phyloP scores from a whole-genome alignment of 2,329 filamentous ascomycete genomes.

The Trichophyton benhamiae region DNA sequence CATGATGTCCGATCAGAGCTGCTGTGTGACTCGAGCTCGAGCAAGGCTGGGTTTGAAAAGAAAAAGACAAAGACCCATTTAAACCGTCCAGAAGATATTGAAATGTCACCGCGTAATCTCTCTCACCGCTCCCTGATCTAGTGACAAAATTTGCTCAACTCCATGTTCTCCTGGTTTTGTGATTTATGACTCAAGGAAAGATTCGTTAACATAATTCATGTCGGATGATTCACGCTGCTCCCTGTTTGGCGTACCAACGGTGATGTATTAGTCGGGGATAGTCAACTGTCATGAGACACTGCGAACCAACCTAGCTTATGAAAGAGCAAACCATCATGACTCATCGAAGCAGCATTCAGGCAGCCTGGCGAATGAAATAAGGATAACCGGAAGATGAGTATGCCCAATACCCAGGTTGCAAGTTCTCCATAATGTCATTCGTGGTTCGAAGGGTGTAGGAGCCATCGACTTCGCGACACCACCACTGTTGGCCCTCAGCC shows the following conservation, averaged over 20 bases:
- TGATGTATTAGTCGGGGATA: not conserved
- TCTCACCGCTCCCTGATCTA: conserved; percentile 1
- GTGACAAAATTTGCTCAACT: not conserved
- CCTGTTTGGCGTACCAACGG: not conserved
- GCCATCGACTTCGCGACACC: conserved; percentile 26
- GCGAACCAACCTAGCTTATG: not conserved
- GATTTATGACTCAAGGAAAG: not conserved
- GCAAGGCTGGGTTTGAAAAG: not conserved
- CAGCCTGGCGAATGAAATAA: conserved; percentile 10
- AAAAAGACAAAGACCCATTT: not conserved
- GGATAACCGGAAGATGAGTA: conserved; percentile 8
- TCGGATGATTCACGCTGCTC: not conserved
- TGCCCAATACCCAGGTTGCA: conserved; percentile 22
- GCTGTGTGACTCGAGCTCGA: not conserved
- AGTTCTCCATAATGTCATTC: conserved; percentile 19
- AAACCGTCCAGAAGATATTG: not conserved
- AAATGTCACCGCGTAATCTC: not conserved
- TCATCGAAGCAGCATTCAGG: not conserved
- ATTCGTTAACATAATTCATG: not conserved
- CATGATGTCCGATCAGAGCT: not conserved
- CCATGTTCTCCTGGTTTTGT: not conserved
- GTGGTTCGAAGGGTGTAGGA: conserved; percentile 23
- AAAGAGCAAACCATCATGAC: not conserved
- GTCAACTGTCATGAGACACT: not conserved
- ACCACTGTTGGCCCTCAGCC: conserved; percentile 21